phyloP scores from a whole-genome alignment of 2,329 filamentous ascomycete genomes.

The Venturia effusa region DNA sequence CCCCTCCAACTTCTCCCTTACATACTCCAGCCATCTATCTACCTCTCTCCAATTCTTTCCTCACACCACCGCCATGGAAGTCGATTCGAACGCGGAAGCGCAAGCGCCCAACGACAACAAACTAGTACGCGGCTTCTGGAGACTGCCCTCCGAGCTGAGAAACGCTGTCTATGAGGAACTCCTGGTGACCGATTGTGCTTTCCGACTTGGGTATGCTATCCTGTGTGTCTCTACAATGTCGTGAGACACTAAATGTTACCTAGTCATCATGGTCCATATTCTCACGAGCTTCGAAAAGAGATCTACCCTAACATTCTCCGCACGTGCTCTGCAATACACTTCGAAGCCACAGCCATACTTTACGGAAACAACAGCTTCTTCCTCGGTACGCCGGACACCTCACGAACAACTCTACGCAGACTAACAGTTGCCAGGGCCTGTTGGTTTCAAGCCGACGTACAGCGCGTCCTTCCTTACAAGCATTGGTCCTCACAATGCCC shows the following conservation, averaged over 20 bases:
- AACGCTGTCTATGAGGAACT: slow-evolving; percentile 9
- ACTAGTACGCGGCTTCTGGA: neutral
- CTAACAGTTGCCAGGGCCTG: neutral
- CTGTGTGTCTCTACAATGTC: neutral
- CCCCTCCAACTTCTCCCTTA: neutral
- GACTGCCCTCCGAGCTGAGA: slow-evolving; percentile 10
- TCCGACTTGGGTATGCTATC: slow-evolving; percentile 9
- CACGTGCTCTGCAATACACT: slow-evolving; percentile 2
- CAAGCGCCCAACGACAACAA: neutral
- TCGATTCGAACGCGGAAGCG: neutral
- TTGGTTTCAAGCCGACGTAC: slow-evolving; percentile 11
- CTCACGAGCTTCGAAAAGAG: slow-evolving; percentile 7
- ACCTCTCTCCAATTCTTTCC: neutral
- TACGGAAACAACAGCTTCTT: slow-evolving; percentile 12
- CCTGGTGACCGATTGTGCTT: slow-evolving; percentile 10
- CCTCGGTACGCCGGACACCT: slow-evolving; percentile 2
- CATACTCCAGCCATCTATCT: neutral
- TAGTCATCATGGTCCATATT: slow-evolving; percentile 11
- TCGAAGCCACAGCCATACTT: slow-evolving; percentile 9
- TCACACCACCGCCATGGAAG: neutral
- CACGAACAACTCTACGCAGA: neutral
- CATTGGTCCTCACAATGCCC: slow-evolving; percentile 11
- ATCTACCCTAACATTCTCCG: slow-evolving; percentile 9
- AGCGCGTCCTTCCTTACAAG: slow-evolving; percentile 9
- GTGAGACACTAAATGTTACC: neutral